These are phyloP conservation scores for Martensiomyces pterosporus DNA, from an alignment of 192 early-diverging fungal genomes.

Conservation along the genomic window DNA sequence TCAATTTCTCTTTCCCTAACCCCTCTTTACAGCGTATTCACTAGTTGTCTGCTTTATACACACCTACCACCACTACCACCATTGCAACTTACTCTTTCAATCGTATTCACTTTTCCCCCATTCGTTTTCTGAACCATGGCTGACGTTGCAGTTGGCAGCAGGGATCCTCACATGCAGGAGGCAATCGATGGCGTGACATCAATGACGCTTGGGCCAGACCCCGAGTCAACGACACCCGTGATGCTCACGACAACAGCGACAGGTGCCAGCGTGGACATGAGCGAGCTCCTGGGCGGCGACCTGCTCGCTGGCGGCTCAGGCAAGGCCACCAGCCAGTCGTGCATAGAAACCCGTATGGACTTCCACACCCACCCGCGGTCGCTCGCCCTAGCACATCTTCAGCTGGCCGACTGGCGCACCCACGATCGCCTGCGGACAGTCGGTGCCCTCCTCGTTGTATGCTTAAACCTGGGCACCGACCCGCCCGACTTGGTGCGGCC, in stretches of 20 bases:
- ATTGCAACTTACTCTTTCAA: no score
- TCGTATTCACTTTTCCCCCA: no score
- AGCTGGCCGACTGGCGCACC: constrained; percentile 62
- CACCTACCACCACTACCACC: no score
- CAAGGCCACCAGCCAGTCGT: constrained; percentile 21
- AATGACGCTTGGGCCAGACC: constrained; percentile 24
- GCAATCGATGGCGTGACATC: constrained; percentile 12
- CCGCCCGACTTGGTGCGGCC: constrained; percentile 93
- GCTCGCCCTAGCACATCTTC: constrained; percentile 32
- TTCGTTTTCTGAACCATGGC: no score
- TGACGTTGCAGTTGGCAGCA: constrained; percentile 2
- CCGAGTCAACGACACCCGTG: constrained; percentile 18
- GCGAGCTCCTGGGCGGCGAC: constrained; percentile 28
- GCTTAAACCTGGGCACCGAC: constrained; percentile 92
- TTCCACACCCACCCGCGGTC: constrained; percentile 50
- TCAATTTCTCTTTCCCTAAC: no score
- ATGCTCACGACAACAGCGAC: constrained; percentile 37
- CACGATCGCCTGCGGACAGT: constrained; percentile 76
- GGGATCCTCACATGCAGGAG: constrained; percentile 1
- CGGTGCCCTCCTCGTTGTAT: constrained; percentile 81
- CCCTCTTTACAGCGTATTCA: no score
- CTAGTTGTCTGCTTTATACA: no score
- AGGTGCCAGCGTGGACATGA: constrained; percentile 31
- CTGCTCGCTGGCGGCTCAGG: constrained; percentile 2
- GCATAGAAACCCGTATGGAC: constrained; percentile 37